phyloP scores from a whole-genome alignment of 805 yeast genomes.

The Limtongia smithiae region DNA sequence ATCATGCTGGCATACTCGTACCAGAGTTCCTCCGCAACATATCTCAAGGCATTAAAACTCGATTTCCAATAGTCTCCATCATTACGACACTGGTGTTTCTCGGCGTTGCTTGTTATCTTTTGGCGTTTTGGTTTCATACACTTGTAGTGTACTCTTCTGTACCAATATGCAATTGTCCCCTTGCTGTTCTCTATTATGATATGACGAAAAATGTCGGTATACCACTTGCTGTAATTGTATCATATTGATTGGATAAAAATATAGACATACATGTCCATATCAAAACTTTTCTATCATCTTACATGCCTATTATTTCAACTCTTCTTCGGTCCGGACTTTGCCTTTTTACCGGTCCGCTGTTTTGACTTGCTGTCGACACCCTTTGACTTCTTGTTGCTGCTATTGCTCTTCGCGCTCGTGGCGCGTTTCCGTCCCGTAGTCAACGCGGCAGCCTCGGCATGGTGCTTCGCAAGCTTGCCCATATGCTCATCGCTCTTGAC shows the following conservation, averaged over 20 bases:
- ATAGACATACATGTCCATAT: too few species aligned
- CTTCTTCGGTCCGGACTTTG: neutral
- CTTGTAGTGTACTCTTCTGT: too few species aligned
- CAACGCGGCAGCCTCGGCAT: conserved; percentile 16
- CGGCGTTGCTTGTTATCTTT: too few species aligned
- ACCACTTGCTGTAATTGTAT: too few species aligned
- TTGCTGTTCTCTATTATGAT: too few species aligned
- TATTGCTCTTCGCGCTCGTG: neutral
- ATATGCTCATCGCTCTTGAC: conserved; percentile 96
- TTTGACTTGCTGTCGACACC: neutral
- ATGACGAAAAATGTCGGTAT: too few species aligned
- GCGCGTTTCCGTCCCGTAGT: neutral
- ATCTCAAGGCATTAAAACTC: conserved; percentile 5
- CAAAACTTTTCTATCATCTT: too few species aligned
- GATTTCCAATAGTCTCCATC: conserved; percentile 2
- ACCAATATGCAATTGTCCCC: too few species aligned
- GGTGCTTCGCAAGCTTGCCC: conserved; percentile 60
- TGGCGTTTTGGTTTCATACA: too few species aligned
- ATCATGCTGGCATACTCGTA: conserved; percentile 16
- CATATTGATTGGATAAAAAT: too few species aligned
- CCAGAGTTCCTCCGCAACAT: conserved; percentile 9
- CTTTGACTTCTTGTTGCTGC: neutral
- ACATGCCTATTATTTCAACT: neutral
- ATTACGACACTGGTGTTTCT: too few species aligned
- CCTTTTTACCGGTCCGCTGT: neutral